Base-by-base conservation (phyloP, 768 basidiomycete genomes). In the Pleurotus cornucopiae region DNA sequence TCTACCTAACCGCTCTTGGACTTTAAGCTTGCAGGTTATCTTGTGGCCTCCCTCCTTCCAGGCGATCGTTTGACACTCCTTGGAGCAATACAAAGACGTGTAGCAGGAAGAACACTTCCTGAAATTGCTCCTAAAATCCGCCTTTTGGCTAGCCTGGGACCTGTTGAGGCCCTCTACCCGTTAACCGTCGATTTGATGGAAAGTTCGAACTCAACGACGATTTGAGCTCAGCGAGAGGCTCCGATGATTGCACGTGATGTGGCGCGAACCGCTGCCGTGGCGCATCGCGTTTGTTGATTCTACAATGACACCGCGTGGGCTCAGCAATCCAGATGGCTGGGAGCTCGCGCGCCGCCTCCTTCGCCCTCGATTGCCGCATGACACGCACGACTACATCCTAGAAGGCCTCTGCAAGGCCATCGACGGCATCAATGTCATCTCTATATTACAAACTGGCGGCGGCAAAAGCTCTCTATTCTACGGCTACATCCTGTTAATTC, bases 31-130 rank as follows among this genome's bases (percentile, higher is more conserved):
- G 61, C 72, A 74, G 58, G 69, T 69, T 2, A 56, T 58, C 57
- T 66, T 69, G 61, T 74, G 73, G 7, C 70, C 69, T 25, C 65
- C 70, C 49, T 70, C 67, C 41, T 74, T 72, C 73, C 73, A 73
- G 2, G 69, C 69, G 2, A 58, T 49, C 3, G 61, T 60, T 56
- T 73, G 73, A 53, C 74, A 74, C 55, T 73, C 71, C 52, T 71
- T 71, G 1, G 73, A 74, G 56, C 74, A 74, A 58, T 74, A 74
- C 11, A 71, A 60, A 3, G 73, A 72, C 6, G 62, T 67, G 5
- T 64, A 63, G 59, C 74, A 74, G 4, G 64, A 66, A 4, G 63
- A 60, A 53, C 73, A 76, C 44, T 70, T 68, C 41, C 63, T 61
- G 58, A 76, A 70, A 13, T 64, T 67, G 48, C 71, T 69, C 57